Evolutionary conservation across 768 basidiomycete species (phyloP).

Genomic region (Lentinula detonsa): DNA sequence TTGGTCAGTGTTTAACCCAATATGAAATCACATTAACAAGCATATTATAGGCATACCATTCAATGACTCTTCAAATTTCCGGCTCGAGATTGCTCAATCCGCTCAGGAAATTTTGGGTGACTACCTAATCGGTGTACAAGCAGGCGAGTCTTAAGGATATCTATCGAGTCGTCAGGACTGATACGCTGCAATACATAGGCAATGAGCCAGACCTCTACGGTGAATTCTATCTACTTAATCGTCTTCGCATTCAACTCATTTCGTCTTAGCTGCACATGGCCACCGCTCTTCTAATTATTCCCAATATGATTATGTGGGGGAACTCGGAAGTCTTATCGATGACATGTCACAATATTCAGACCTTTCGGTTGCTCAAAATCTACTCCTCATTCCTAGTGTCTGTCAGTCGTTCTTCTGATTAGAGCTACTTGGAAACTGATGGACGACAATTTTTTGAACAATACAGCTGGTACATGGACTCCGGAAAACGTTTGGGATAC

Average conservation of each 20-base stretch:
- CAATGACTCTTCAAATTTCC: constrained; percentile 39
- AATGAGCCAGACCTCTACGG: constrained; percentile 32
- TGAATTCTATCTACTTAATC: not conserved
- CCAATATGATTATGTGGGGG: constrained; percentile 27
- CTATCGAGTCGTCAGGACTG: not conserved
- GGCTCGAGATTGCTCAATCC: constrained; percentile 37
- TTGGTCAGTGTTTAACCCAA: constrained; percentile 21
- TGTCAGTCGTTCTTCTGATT: not conserved
- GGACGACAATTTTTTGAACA: not conserved
- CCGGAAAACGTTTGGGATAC: constrained; percentile 30
- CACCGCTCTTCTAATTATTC: not conserved
- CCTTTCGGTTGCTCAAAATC: constrained; percentile 21
- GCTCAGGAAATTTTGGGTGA: constrained; percentile 47
- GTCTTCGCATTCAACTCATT: constrained; percentile 10
- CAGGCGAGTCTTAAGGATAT: constrained; percentile 29
- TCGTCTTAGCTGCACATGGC: constrained; percentile 38
- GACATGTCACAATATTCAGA: constrained; percentile 20
- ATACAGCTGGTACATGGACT: constrained; percentile 28
- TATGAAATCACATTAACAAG: not conserved
- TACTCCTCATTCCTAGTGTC: constrained; percentile 36
- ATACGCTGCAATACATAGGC: not conserved
- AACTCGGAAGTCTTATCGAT: constrained; percentile 27
- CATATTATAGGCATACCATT: constrained; percentile 30
- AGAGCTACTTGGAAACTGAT: not conserved
- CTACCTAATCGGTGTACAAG: constrained; percentile 45